phyloP scores from a whole-genome alignment of 2,329 filamentous ascomycete species.

The Coniochaeta pulveracea region DNA sequence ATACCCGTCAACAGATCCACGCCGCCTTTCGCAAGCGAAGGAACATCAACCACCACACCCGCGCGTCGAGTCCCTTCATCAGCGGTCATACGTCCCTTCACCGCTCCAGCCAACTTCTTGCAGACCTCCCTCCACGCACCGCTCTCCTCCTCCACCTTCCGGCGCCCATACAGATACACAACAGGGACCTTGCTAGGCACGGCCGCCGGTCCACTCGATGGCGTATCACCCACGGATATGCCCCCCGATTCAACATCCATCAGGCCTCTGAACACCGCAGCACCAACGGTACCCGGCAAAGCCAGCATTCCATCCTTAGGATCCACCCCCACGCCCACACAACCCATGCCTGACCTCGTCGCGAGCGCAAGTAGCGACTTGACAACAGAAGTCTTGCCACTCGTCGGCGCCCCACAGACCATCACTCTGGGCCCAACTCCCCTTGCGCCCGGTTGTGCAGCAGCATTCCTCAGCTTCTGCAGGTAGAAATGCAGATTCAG shows the following conservation, averaged over 20 bases:
- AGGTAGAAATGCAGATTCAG: slow-evolving; percentile 84
- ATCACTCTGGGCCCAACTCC: slow-evolving; percentile 56
- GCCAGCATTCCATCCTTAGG: slow-evolving; percentile 69
- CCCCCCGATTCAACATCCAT: slow-evolving; percentile 71
- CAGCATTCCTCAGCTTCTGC: slow-evolving; percentile 56
- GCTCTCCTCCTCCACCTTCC: slow-evolving; percentile 60
- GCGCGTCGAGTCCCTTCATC: slow-evolving; percentile 59
- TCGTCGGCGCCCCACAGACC: slow-evolving; percentile 65
- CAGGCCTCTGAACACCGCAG: slow-evolving; percentile 75
- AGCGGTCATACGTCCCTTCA: slow-evolving; percentile 65
- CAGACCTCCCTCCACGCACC: slow-evolving; percentile 63
- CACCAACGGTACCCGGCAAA: slow-evolving; percentile 71
- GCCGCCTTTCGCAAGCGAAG: slow-evolving; percentile 39
- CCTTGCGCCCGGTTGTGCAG: slow-evolving; percentile 25
- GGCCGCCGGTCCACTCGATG: slow-evolving; percentile 78
- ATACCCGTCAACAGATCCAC: slow-evolving; percentile 77
- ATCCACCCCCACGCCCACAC: slow-evolving; percentile 71
- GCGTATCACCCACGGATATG: slow-evolving; percentile 87
- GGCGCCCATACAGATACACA: slow-evolving; percentile 77
- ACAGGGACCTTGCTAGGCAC: slow-evolving; percentile 87
- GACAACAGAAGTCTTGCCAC: slow-evolving; percentile 74
- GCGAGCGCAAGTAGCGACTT: slow-evolving; percentile 74
- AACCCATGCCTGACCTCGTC: slow-evolving; percentile 48
- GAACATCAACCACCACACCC: slow-evolving; percentile 79
- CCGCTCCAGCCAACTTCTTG: slow-evolving; percentile 66